Base-by-base conservation (phyloP, 139 green algal genomes). In the Desmodesmus armatus region DNA sequence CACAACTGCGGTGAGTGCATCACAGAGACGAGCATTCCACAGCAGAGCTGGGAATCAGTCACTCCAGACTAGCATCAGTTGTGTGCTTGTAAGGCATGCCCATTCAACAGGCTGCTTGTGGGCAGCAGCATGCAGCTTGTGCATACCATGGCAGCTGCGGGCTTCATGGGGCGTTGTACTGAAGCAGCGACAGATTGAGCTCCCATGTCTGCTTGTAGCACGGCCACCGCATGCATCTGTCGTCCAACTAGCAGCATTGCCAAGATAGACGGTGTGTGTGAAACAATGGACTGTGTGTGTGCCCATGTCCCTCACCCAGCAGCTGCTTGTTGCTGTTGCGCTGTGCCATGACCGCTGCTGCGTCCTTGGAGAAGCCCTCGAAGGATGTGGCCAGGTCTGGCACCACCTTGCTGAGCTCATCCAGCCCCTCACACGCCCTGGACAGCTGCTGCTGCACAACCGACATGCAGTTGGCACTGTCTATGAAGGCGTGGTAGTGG, bases 241-340 rank as follows among this genome's bases (percentile, higher is more conserved):
- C n/a, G n/a, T n/a, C n/a, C n/a, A n/a, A n/a, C n/a, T n/a, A n/a
- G n/a, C n/a, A n/a, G n/a, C n/a, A n/a, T n/a, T n/a, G n/a, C n/a
- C n/a, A n/a, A n/a, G n/a, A n/a, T n/a, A n/a, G n/a, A n/a, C n/a
- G n/a, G n/a, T n/a, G n/a, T n/a, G n/a, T n/a, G n/a, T n/a, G n/a
- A n/a, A 58, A 35, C 33, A 78, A 80, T 5, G 72, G 72, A 11
- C 58, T 29, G 9, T n/a, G 44, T 44, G 40, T 40, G 78, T 73
- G 65, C 92, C 94, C 90, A 69, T 63, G 47, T n/a, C 4, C 25
- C 87, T 87, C 58, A 92, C 90, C 72, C 39, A 93, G 91, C 9
- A 98, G 90, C 85, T 94, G 93, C 86, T 96, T 95, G 87, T 95
- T 95, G 19, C 88, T 66, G 0, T 88, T 66, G 41, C 91, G 87